Percentiles rank a stretch among this genome's conserved stretches.
Evolutionary conservation across 1,139 yeast genomes (phyloP).

Genomic region (Yamadazyma triangularis): DNA sequence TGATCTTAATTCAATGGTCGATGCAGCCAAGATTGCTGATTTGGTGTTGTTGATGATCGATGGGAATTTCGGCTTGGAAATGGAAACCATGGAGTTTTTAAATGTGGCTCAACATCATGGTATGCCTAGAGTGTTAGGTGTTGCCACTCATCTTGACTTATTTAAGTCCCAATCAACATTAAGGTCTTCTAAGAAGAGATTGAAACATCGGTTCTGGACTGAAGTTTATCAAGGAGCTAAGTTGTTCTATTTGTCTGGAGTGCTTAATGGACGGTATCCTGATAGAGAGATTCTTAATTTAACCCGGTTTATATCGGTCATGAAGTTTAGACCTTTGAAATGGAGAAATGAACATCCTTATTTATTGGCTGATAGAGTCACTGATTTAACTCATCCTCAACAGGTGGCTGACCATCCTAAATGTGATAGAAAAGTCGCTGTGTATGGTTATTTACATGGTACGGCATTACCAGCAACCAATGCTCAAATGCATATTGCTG

Average conservation of each 20-base stretch:
- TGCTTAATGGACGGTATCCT: constrained; percentile 94
- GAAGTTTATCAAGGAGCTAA: constrained; percentile 99
- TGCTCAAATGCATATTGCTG: constrained; percentile 89
- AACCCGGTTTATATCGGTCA: constrained; percentile 88
- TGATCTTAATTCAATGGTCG: constrained; percentile 93
- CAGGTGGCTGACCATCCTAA: constrained; percentile 72
- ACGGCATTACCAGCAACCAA: constrained; percentile 73
- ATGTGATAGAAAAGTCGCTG: constrained; percentile 82
- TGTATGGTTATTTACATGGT: constrained; percentile 94
- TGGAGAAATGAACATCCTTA: constrained; percentile 99
- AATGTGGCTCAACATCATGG: constrained; percentile 97
- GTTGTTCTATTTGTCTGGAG: constrained; percentile 90
- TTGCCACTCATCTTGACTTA: constrained; percentile 91
- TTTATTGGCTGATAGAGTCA: constrained; percentile 81
- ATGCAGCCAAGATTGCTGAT: constrained; percentile 93
- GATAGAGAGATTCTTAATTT: constrained; percentile 92
- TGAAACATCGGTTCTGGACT: constrained; percentile 97
- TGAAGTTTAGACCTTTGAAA: constrained; percentile 96
- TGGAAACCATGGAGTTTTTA: constrained; percentile 99
- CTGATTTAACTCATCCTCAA: constrained; percentile 95
- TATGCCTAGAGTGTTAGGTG: constrained; percentile 96
- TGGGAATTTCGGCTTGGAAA: constrained; percentile 97
- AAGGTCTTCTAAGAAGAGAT: constrained; percentile 85
- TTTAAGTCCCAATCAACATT: constrained; percentile 87
- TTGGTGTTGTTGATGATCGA: constrained; percentile 84